A percentile compares a stretch with the other conserved stretches of the same genome.
Evolutionary conservation across 2,329 filamentous ascomycete genomes (phyloP).

Genomic region (Penicillium italicum): DNA sequence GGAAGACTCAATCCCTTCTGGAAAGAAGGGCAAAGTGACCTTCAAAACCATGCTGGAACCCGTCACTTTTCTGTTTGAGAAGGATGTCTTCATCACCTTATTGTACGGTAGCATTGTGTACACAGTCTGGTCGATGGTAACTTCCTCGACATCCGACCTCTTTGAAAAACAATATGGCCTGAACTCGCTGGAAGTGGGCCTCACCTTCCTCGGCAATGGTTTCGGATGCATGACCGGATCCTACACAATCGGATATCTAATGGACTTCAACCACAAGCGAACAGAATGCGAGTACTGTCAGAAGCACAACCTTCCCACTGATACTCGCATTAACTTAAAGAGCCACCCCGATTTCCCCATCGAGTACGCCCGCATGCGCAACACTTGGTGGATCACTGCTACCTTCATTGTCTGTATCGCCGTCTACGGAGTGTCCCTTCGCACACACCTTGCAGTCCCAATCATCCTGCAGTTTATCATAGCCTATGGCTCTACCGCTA

Average conservation of each 20-base stretch:
- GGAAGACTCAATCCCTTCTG: constrained; percentile 11
- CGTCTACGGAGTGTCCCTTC: constrained; percentile 31
- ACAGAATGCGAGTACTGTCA: constrained; percentile 34
- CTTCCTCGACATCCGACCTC: constrained; percentile 41
- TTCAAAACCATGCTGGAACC: constrained; percentile 38
- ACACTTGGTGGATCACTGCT: constrained; percentile 40
- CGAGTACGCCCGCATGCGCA: constrained; percentile 38
- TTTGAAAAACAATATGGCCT: constrained; percentile 41
- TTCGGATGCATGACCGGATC: constrained; percentile 45
- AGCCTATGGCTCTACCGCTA: constrained; percentile 34
- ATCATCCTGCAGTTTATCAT: constrained; percentile 40
- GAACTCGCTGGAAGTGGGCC: constrained; percentile 39
- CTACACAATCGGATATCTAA: constrained; percentile 41
- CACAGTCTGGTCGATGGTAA: constrained; percentile 50
- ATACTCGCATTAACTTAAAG: constrained; percentile 29
- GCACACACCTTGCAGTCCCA: constrained; percentile 32
- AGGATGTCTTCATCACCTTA: constrained; percentile 46
- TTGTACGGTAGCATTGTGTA: constrained; percentile 47
- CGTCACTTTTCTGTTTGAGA: constrained; percentile 43
- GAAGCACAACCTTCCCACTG: constrained; percentile 28
- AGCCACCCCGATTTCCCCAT: constrained; percentile 42
- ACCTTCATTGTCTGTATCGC: constrained; percentile 37
- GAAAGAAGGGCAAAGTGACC: constrained; percentile 28
- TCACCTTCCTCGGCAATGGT: constrained; percentile 44
- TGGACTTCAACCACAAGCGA: constrained; percentile 42